Percentiles rank a stretch among this genome's conserved stretches.
Conservation (phyloP, 2,329 filamentous ascomycete species). For the Ceratocystis ficicola region DNA sequence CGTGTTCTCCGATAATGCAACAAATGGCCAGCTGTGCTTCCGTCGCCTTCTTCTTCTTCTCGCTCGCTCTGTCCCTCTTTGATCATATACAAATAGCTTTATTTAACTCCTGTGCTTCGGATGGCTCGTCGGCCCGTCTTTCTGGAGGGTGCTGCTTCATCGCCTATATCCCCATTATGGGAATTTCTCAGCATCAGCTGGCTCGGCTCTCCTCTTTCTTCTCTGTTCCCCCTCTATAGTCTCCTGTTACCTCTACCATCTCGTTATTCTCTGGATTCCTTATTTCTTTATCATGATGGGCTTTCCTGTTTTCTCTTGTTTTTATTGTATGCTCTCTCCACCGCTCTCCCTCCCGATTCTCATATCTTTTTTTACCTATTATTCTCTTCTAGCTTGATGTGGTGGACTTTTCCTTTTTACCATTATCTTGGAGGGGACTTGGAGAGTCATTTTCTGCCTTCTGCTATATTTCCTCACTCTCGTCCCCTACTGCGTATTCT, state of each 20-base stretch:
- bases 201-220: not conserved
- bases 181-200: not conserved
- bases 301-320: constrained; percentile 12
- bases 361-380: constrained; percentile 26
- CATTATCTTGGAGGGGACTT: not conserved
- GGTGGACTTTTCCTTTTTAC: constrained; percentile 26
- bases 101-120: constrained; percentile 2
- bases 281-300: constrained; percentile 17
- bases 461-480: not conserved
- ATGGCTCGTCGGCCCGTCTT: not conserved
- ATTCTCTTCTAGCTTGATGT: not conserved
- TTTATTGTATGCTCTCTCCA: constrained; percentile 16
- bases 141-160: not conserved
- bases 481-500: not conserved
- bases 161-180: not conserved
- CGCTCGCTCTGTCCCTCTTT: constrained; percentile 4
- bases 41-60: constrained; percentile 11
- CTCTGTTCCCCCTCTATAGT: constrained; percentile 2
- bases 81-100: constrained; percentile 10
- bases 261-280: constrained; percentile 8
- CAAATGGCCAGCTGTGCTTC: constrained; percentile 21
- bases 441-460: not conserved
- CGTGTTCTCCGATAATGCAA: not conserved
- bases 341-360: not conserved
- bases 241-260: not conserved